Percentiles rank a stretch among this genome's conserved stretches.
These are phyloP conservation scores for Nitzschia sp. DNA, from an alignment of 108 stramenopile genomes.

Conservation along the genomic window DNA sequence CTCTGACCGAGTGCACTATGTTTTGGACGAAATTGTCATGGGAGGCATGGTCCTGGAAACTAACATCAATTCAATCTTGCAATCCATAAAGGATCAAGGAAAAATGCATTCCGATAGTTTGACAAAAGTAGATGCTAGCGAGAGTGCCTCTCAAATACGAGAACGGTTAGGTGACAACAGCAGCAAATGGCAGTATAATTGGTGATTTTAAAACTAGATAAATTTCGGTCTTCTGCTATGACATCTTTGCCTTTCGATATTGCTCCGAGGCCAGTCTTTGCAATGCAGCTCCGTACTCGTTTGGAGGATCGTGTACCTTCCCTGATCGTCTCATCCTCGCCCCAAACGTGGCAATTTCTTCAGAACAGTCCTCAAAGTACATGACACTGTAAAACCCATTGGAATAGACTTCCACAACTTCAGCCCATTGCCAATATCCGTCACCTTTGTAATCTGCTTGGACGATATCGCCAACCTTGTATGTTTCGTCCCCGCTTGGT, in stretches of 20 bases:
- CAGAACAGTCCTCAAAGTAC: slow-evolving; percentile 18
- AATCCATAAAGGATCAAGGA: slow-evolving; percentile 93
- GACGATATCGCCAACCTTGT: slow-evolving; percentile 25
- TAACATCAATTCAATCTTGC: slow-evolving; percentile 90
- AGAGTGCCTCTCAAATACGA: slow-evolving; percentile 42
- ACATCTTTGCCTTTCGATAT: too few species aligned
- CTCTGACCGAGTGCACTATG: slow-evolving; percentile 90
- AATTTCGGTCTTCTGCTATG: neutral
- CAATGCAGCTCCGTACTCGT: neutral
- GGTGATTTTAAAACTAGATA: slow-evolving; percentile 18
- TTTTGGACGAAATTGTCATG: slow-evolving; percentile 98
- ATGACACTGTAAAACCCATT: slow-evolving; percentile 21
- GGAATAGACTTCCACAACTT: slow-evolving; percentile 4
- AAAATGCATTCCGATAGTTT: slow-evolving; percentile 83
- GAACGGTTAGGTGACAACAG: slow-evolving; percentile 36
- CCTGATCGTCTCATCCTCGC: neutral
- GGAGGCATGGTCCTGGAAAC: slow-evolving; percentile 99
- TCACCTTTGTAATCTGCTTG: slow-evolving; percentile 15
- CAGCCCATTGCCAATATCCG: slow-evolving; percentile 22
- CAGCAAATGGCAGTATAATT: slow-evolving; percentile 40
- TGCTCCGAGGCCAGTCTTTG: neutral
- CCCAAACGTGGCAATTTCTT: slow-evolving; percentile 22
- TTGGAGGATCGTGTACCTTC: neutral
- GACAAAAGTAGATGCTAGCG: slow-evolving; percentile 51
- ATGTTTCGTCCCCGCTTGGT: neutral